Evolutionary conservation across 768 basidiomycete species (phyloP), one percentile per base, ranked within the genome.

Genomic region (Mycena vulgaris): DNA sequence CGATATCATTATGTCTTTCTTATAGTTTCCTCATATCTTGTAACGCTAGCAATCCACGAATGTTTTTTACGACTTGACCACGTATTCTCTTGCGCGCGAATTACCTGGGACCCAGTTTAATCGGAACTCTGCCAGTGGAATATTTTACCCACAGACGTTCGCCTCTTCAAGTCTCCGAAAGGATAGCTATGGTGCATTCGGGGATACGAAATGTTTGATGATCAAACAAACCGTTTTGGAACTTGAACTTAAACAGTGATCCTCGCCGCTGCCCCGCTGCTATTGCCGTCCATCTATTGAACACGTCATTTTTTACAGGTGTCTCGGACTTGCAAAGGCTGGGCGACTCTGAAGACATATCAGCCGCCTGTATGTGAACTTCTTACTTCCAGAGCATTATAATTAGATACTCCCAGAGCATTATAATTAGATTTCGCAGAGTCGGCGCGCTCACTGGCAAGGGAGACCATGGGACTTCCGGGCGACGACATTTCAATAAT

Each of bases 1-100:
- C 68, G 68, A 69, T 69, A 69, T 63, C 61, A 48, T 68, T 63
- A 69, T 69, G 33, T 42, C 35, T 31, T 63, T 33, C n/a, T n/a
- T n/a, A n/a, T n/a, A n/a, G n/a, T n/a, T n/a, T n/a, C n/a, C n/a
- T 31, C 63, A 65, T 63, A 39, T 28, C 47, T 40, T 69, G 68
- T 69, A 69, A 47, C 55, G 45, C 21, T 69, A 63, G 67, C 23
- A 57, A 25, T 40, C 37, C 49, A 63, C 33, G 58, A 37, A 47
- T 47, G 13, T 13, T 9, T 25, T 33, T 55, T 7, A 55, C 52
- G 52, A 55, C 37, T 37, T 39, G 30, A 48, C 25, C 16, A 45
- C 21, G 19, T 45, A 45, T 45, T 45, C 42, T 8, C 21, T 45
- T n/a, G 42, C 21, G 42, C 42, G 13, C 42, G 21, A n/a, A n/a